Base-by-base conservation (phyloP, 2,329 filamentous ascomycete species). In the Cordyceps farinosa region DNA sequence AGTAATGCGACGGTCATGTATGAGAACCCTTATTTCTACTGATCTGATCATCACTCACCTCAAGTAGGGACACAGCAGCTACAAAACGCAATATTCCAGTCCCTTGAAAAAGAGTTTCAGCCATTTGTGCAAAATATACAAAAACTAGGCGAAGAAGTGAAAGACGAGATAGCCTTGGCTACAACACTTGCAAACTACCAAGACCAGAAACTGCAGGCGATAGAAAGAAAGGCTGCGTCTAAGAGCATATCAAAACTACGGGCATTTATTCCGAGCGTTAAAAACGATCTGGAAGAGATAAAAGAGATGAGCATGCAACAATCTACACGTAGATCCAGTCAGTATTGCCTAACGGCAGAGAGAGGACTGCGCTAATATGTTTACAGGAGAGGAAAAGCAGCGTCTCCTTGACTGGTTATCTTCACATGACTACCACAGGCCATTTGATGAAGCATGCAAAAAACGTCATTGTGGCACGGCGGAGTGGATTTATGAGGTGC, bases 1-100 rank as follows among this genome's bases (percentile, higher is more conserved):
- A 58, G 66, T 66, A 2, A 61, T 70, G 2, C 70, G 69, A 62
- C 62, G 68, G 8, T 22, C 51, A 53, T 53, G 51, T 53, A 53
- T 5, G 3, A 11, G 9, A 17, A 17, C 3, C 27, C n/a, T 27
- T 5, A 1, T 40, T 8, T 27, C 51, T 13, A n/a, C n/a, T 34
- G 17, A 9, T 15, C 6, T 6, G 11, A 7, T 27, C 4, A 7
- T 53, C 22, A 3, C n/a, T 53, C 17, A 53, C 34, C 0, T 11
- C 0, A 11, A 22, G 1, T 32, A 53, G 51, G 51, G 51, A n/a
- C n/a, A 17, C 51, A 53, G 32, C 17, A 53, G 2, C 32, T 53
- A 17, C 38, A 53, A 13, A 36, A 40, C 1, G 51, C 51, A 5
- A 40, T 53, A 13, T 53, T 53, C 13, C 5, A 52, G 9, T 52